Evolutionary conservation across 768 basidiomycete genomes (phyloP).

Genomic region (Pulveroboletus sp.): DNA sequence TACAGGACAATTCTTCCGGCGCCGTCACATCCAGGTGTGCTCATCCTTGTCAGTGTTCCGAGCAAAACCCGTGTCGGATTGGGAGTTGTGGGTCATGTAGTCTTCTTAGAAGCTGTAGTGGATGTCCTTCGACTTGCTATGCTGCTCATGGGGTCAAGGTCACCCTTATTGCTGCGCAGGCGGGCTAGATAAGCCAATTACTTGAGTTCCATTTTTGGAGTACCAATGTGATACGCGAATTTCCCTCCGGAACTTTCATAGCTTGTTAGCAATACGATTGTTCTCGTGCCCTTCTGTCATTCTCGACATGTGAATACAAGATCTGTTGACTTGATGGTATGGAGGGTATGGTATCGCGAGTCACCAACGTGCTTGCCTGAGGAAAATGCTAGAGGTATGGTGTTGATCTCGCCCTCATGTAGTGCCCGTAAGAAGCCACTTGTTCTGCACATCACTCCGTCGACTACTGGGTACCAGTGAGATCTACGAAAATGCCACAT

Average conservation of each 20-base stretch:
- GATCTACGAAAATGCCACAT: not conserved
- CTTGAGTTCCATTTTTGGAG: too few species aligned
- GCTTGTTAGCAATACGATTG: not conserved
- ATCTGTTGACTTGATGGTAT: not conserved
- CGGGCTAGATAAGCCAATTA: not conserved
- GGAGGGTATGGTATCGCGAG: not conserved
- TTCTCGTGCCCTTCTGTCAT: too few species aligned
- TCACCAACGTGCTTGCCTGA: too few species aligned
- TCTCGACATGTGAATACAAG: not conserved
- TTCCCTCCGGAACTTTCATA: not conserved
- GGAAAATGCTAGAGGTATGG: not conserved
- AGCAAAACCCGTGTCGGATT: fast-evolving
- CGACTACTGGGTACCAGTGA: not conserved
- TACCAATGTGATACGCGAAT: not conserved
- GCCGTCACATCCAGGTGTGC: not conserved
- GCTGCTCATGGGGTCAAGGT: too few species aligned
- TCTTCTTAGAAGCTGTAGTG: not conserved
- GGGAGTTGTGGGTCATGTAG: too few species aligned
- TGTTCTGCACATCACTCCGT: too few species aligned
- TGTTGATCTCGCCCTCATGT: not conserved
- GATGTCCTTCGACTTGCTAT: constrained; percentile 5
- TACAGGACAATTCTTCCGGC: not conserved
- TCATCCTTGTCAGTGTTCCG: not conserved
- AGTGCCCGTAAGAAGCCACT: too few species aligned
- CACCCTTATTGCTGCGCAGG: too few species aligned